Evolutionary conservation across 441 rosid species (phyloP), one percentile per base, ranked within the genome.

Genomic region (Gossypium armourianum): DNA sequence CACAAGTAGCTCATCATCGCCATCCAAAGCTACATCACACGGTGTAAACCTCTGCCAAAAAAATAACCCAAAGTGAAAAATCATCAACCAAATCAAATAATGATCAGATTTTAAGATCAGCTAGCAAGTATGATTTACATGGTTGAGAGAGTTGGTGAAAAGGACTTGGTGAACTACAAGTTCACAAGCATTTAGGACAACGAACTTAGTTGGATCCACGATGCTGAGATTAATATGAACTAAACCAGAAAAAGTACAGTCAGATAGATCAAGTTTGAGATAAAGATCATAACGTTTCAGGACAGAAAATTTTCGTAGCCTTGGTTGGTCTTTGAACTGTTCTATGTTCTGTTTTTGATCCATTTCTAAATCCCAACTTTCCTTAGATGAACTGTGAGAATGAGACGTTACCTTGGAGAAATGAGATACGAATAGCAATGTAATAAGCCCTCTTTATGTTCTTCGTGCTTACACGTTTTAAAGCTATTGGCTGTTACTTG

Each of bases 161-260:
- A 83, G 78, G 29, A 91, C 85, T 74, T 54, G 81, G 90, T 43
- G 63, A 82, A 55, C 47, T 7, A 16, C 65, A 72, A 93, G 89
- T 13, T 93, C 97, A 71, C 93, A 93, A 4, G 96, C 97, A 80
- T 93, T 93, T 16, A 93, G 92, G 72, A 93, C 97, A 72, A 93
- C 73, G 84, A 80, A 91, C 43, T 77, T 74, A 73, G 97, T 90
- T 62, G 52, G 71, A 1, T 82, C 72, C 59, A 87, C 85, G 58
- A 93, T 62, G 52, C 84, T 83, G 32, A 93, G 74, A 74, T 81
- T 83, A 77, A 91, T 62, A 9, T 86, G 10, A 54, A 87, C 86
- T 10, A 78, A 71, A 68, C 96, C 98, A 49, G 81, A 17, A 86
- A 91, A 91, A 21, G 75, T 86, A 77, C 96, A 93, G 55, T 82